These are phyloP conservation scores for Colletotrichum zoysiae DNA, from an alignment of 2,329 filamentous ascomycete genomes.

Conservation along the genomic window DNA sequence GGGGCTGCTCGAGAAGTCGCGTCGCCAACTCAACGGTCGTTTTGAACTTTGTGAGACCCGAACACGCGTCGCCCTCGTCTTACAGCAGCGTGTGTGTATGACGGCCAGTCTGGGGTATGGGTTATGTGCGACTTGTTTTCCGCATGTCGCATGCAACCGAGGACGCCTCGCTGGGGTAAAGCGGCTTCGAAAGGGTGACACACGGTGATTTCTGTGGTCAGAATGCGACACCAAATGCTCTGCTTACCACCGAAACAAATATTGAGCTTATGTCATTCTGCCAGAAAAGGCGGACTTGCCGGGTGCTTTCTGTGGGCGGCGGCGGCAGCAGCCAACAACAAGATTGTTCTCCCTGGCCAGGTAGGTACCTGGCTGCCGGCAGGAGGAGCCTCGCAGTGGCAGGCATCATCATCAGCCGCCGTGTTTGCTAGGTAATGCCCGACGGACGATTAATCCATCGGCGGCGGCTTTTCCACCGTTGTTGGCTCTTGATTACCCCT, in stretches of 20 bases:
- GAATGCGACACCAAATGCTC: not conserved
- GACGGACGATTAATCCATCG: conserved; percentile 17
- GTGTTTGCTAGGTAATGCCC: conserved; percentile 7
- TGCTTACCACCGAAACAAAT: conserved; percentile 19
- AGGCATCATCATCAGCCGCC: not conserved
- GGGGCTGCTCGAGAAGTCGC: not conserved
- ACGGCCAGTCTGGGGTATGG: conserved; percentile 12
- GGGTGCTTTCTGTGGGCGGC: conserved; percentile 6
- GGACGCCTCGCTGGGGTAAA: conserved; percentile 9
- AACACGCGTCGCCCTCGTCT: not conserved
- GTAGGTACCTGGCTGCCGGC: not conserved
- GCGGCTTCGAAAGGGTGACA: not conserved
- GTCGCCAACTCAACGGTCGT: not conserved
- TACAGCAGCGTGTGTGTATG: not conserved
- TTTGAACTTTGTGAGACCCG: not conserved
- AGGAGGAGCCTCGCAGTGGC: conserved; percentile 6
- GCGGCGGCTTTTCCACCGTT: conserved; percentile 18
- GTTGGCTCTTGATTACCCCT: conserved; percentile 25
- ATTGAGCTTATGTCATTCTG: conserved; percentile 23
- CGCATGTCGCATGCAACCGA: not conserved
- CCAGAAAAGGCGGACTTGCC: conserved; percentile 3
- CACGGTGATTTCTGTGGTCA: not conserved
- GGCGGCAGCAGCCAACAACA: not conserved
- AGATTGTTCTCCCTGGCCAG: conserved; percentile 5
- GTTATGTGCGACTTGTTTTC: not conserved